A percentile compares a stretch with the other conserved stretches of the same genome.
phyloP scores from a whole-genome alignment of 2,329 filamentous ascomycete genomes.

The Alternaria atra region DNA sequence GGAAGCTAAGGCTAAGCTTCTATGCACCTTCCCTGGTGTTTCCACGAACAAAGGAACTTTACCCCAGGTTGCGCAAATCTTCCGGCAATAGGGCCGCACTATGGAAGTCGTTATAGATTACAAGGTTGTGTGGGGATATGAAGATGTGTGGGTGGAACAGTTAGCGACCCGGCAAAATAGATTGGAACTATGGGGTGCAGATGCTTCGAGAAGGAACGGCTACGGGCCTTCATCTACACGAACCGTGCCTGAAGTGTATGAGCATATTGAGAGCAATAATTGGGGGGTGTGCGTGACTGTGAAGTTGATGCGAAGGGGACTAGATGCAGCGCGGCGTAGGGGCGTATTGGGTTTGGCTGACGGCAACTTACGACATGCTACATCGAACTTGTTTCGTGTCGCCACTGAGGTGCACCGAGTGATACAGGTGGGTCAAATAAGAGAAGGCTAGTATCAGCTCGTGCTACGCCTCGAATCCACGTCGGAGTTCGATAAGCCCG shows the following conservation, averaged over 20 bases:
- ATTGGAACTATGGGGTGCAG: conserved; percentile 47
- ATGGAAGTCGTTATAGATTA: conserved; percentile 38
- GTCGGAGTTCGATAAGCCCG: conserved; percentile 20
- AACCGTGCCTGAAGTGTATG: conserved; percentile 9
- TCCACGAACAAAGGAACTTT: conserved; percentile 32
- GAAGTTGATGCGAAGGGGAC: conserved; percentile 21
- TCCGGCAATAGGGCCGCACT: conserved; percentile 39
- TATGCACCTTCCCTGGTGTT: conserved; percentile 34
- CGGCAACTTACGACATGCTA: conserved; percentile 41
- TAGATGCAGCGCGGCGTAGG: conserved; percentile 20
- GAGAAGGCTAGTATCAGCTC: conserved; percentile 22
- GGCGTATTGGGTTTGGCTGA: conserved; percentile 36
- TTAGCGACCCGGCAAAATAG: conserved; percentile 38
- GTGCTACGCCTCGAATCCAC: conserved; percentile 18
- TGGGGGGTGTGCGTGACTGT: conserved; percentile 25
- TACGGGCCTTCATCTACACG: conserved; percentile 25
- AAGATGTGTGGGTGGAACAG: conserved; percentile 26
- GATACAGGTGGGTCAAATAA: conserved; percentile 34
- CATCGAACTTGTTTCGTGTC: conserved; percentile 37
- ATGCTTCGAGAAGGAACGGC: conserved; percentile 39
- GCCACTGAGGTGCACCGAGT: conserved; percentile 36
- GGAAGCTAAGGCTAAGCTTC: conserved; percentile 29
- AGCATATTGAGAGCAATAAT: conserved; percentile 35
- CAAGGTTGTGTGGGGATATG: conserved; percentile 43
- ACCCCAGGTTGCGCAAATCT: conserved; percentile 46